A percentile compares a stretch with the other conserved stretches of the same genome.
phyloP scores from a whole-genome alignment of 352 stramenopile genomes.

The Globisporangium perplexum region DNA sequence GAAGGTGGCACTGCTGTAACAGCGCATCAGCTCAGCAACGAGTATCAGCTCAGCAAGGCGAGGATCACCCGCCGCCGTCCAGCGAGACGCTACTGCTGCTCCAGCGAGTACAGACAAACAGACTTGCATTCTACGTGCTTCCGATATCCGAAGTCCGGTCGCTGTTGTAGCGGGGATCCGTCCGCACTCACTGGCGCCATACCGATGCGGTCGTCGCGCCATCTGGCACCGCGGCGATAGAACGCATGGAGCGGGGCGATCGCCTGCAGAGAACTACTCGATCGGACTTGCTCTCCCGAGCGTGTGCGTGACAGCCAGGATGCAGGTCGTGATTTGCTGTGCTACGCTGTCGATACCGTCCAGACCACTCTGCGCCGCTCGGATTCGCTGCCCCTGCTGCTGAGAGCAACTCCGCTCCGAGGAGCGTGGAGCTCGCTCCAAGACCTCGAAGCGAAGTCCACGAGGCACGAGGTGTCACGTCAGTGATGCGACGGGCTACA shows the following conservation, averaged over 20 bases:
- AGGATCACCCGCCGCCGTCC: background rate
- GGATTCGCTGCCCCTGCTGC: background rate
- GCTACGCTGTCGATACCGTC: background rate
- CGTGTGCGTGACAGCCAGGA: background rate
- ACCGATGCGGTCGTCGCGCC: background rate
- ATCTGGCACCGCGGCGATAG: background rate
- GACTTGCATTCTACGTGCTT: too few relatives aligned
- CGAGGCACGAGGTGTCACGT: background rate
- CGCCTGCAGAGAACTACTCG: background rate
- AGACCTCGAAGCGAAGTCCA: background rate
- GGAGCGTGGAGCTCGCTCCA: too few relatives aligned
- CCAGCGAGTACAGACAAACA: too few relatives aligned
- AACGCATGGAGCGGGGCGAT: background rate
- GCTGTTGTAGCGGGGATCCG: too few relatives aligned
- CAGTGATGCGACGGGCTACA: background rate
- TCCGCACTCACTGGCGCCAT: background rate
- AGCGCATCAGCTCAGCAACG: background rate
- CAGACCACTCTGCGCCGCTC: background rate
- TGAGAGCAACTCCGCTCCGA: background rate
- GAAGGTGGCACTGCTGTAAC: background rate
- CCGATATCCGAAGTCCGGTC: too few relatives aligned
- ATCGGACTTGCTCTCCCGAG: background rate
- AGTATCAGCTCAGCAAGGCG: background rate
- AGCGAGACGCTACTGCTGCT: background rate
- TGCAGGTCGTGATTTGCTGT: background rate